phyloP scores from a whole-genome alignment of 2,329 filamentous ascomycete species.

The Aspergillus sclerotialis region DNA sequence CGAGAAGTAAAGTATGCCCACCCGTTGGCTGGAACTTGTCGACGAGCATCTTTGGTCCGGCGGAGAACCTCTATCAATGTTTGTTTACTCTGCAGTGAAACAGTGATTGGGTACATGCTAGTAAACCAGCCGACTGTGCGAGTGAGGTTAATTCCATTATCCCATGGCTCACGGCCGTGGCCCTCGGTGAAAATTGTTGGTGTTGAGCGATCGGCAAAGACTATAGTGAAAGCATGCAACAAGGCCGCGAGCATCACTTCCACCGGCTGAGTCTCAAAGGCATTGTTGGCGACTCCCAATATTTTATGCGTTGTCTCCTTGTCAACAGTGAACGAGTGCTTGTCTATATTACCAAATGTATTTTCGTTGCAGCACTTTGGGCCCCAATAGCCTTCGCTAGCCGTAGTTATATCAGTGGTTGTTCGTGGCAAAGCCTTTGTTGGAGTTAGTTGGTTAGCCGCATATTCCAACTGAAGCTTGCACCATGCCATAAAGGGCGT shows the following conservation, averaged over 20 bases:
- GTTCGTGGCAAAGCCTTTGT: neutral
- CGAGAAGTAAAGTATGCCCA: constrained; percentile 4
- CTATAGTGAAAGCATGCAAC: constrained; percentile 10
- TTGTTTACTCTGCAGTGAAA: neutral
- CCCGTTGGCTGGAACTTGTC: constrained; percentile 1
- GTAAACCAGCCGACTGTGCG: constrained; percentile 20
- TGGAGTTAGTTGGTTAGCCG: constrained; percentile 66
- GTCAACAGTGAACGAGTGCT: constrained; percentile 14
- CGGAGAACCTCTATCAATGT: neutral
- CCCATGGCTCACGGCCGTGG: constrained; percentile 16
- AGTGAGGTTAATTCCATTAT: constrained; percentile 11
- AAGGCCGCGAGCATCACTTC: constrained; percentile 15
- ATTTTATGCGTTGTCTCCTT: constrained; percentile 5
- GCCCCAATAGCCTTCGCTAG: constrained; percentile 48
- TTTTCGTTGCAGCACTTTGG: constrained; percentile 27
- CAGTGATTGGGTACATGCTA: constrained; percentile 3
- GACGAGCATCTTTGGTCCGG: constrained; percentile 5
- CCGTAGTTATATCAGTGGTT: neutral
- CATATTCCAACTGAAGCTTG: constrained; percentile 38
- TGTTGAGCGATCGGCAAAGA: constrained; percentile 8
- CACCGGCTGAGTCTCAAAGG: constrained; percentile 11
- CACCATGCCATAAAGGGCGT: constrained; percentile 7
- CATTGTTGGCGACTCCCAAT: constrained; percentile 5
- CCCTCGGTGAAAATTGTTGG: constrained; percentile 16
- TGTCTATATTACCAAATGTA: constrained; percentile 20